Percentiles rank a stretch among this genome's conserved stretches.
Evolutionary conservation across 305 asterid species (phyloP).

Genomic region (Fraxinus dipetala): DNA sequence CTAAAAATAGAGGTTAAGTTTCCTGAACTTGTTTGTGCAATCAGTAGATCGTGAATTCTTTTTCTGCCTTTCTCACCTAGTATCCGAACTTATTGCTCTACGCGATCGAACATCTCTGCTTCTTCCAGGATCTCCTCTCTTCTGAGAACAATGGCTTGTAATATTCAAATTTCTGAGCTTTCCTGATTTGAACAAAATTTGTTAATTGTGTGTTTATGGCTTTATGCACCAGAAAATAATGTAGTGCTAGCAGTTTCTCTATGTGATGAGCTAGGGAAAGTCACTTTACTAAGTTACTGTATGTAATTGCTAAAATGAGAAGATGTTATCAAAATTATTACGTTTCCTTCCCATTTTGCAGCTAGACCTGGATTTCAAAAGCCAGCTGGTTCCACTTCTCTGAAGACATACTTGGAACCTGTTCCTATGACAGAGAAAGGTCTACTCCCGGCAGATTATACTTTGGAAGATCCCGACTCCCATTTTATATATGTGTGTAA

Average conservation of each 20-base stretch:
- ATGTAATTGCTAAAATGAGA: constrained; percentile 1
- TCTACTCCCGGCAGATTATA: constrained; percentile 61
- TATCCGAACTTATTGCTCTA: neutral
- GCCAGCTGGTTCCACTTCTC: constrained; percentile 43
- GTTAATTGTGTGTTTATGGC: neutral
- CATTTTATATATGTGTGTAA: constrained; percentile 80
- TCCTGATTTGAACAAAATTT: neutral
- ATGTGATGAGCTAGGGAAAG: neutral
- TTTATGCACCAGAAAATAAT: neutral
- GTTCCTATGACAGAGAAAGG: constrained; percentile 69
- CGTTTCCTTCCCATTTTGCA: constrained; percentile 37
- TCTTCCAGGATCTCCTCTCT: neutral
- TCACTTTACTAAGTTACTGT: neutral
- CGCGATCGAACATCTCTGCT: neutral
- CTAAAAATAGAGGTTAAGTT: neutral
- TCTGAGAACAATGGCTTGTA: neutral
- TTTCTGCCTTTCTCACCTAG: neutral
- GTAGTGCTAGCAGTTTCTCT: neutral
- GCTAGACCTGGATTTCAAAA: constrained; percentile 89
- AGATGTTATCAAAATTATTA: neutral
- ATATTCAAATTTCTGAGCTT: neutral
- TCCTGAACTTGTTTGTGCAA: neutral
- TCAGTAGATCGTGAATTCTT: neutral
- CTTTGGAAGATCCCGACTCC: constrained; percentile 84
- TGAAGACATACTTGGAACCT: constrained; percentile 56